Conservation (phyloP, 345 rosid species). For the Brassica juncea region DNA sequence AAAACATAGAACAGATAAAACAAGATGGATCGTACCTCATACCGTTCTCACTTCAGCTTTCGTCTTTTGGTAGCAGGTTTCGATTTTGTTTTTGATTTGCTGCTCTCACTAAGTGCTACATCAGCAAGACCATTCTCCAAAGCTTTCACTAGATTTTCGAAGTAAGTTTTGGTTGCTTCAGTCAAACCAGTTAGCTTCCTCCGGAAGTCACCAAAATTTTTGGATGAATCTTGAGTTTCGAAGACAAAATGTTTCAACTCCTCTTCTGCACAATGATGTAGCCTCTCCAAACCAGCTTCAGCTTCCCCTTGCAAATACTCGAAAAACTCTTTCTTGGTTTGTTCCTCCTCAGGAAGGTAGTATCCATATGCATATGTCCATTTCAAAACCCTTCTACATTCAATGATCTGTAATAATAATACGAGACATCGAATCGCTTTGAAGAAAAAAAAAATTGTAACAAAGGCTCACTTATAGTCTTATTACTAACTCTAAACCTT, state of each 20-base stretch:
- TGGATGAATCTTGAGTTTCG: not conserved
- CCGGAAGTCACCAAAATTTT: not conserved
- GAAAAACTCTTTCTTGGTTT: not conserved
- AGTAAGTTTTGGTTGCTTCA: not conserved
- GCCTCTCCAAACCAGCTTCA: not conserved
- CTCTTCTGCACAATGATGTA: not conserved
- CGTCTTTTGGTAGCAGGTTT: not conserved
- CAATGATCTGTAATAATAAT: not conserved
- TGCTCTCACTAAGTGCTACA: not conserved
- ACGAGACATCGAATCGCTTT: not conserved
- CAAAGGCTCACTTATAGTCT: not conserved
- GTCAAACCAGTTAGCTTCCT: not conserved
- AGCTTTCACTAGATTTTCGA: not conserved
- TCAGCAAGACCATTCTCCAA: constrained; percentile 1
- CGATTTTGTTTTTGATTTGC: not conserved
- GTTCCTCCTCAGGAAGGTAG: not conserved
- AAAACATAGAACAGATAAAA: not conserved
- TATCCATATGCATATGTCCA: constrained; percentile 2
- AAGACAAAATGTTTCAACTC: not conserved
- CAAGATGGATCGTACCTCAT: not conserved
- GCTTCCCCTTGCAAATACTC: not conserved
- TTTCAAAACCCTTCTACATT: not conserved
- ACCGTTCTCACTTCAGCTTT: not conserved
- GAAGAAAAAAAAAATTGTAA: not conserved
- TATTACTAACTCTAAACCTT: not conserved